Percentiles rank a stretch among this genome's conserved stretches.
phyloP scores from a whole-genome alignment of 1,284 basidiomycete species.

The Heimioporus punctisporus region DNA sequence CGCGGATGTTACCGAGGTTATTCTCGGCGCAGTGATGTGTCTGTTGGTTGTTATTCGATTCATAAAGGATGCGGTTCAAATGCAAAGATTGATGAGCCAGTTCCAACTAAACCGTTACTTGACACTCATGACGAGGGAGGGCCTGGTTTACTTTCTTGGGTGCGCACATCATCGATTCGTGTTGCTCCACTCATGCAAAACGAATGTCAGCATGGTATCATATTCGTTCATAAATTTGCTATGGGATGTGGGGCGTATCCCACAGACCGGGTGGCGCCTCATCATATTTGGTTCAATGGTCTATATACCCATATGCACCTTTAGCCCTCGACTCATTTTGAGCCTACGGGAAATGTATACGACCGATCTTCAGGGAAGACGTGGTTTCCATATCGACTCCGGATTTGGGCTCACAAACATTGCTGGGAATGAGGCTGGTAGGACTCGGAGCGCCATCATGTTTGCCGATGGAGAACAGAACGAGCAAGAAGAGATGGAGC shows the following conservation, averaged over 20 bases:
- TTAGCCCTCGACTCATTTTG: neutral
- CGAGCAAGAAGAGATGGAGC: neutral
- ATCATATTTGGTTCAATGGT: neutral
- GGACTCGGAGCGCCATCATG: neutral
- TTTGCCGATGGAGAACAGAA: neutral
- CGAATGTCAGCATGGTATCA: neutral
- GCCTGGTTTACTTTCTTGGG: neutral
- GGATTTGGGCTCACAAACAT: neutral
- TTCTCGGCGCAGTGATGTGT: neutral
- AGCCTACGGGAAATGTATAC: neutral
- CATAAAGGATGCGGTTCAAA: neutral
- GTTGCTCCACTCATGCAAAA: neutral
- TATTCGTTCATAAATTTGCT: neutral
- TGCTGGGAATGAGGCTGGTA: too few species aligned
- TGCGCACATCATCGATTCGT: neutral
- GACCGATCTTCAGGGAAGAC: neutral
- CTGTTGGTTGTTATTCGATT: neutral
- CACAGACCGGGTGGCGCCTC: neutral
- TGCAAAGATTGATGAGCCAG: neutral
- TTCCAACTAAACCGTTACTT: neutral
- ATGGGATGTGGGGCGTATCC: neutral
- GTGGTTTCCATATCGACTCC: neutral
- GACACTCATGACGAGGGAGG: neutral
- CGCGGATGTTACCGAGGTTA: neutral
- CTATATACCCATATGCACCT: neutral